These are phyloP conservation scores for Gomphus sp. DNA, from an alignment of 1,284 basidiomycete genomes.

Conservation along the genomic window DNA sequence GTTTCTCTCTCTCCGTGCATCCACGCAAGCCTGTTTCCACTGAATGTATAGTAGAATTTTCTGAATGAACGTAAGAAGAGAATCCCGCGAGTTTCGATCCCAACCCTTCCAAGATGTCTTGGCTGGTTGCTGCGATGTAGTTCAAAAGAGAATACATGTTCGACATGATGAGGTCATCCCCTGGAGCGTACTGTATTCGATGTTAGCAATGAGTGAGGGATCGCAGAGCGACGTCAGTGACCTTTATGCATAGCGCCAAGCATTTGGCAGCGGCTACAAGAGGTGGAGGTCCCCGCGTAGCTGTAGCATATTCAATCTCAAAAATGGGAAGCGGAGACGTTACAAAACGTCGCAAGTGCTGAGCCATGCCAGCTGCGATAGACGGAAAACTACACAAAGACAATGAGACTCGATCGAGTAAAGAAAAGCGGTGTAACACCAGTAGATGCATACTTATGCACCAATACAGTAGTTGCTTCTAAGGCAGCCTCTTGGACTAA, in stretches of 20 bases:
- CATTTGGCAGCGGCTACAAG: conserved; percentile 83
- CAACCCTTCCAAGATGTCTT: conserved; percentile 54
- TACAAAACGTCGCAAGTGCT: conserved; percentile 80
- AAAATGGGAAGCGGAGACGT: conserved; percentile 85
- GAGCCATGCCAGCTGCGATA: conserved; percentile 68
- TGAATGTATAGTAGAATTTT: conserved; percentile 41
- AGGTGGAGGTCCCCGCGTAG: conserved; percentile 65
- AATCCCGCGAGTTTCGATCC: conserved; percentile 18
- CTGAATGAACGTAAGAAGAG: conserved; percentile 32
- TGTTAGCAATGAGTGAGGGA: neutral
- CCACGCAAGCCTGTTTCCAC: conserved; percentile 53
- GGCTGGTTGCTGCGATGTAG: conserved; percentile 75
- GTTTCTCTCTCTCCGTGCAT: conserved; percentile 77
- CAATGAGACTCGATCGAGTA: neutral
- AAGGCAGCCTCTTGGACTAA: conserved; percentile 81
- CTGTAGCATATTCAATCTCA: conserved; percentile 73
- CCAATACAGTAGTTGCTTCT: conserved; percentile 71
- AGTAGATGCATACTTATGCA: conserved; percentile 54
- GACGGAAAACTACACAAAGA: conserved; percentile 57
- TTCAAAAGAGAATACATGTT: conserved; percentile 95
- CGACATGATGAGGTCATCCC: conserved; percentile 88
- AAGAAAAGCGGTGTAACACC: neutral
- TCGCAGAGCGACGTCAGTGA: conserved; percentile 21
- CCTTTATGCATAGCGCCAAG: conserved; percentile 83
- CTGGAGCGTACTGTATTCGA: conserved; percentile 58